phyloP scores from a whole-genome alignment of 2,329 filamentous ascomycete genomes.

The Venturiaceae sp. region DNA sequence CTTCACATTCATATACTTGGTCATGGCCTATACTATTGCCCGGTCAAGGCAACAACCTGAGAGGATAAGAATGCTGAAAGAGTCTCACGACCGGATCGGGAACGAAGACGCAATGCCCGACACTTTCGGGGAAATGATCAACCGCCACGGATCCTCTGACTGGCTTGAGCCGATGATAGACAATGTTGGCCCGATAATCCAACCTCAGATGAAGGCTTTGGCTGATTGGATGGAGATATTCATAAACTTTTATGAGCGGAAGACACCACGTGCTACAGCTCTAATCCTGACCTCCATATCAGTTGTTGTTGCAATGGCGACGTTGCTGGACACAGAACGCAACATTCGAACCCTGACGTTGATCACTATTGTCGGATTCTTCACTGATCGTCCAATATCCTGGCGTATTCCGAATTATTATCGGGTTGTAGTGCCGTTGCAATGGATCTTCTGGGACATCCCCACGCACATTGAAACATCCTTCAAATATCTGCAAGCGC shows the following conservation, averaged over 20 bases:
- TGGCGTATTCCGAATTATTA: background rate
- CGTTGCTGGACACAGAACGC: background rate
- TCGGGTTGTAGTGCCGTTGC: background rate
- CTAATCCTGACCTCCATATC: background rate
- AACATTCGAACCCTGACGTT: background rate
- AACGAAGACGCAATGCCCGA: background rate
- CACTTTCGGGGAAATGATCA: conserved; percentile 4
- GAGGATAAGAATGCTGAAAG: background rate
- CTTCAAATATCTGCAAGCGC: background rate
- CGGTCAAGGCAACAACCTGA: background rate
- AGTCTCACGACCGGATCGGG: background rate
- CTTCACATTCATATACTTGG: background rate
- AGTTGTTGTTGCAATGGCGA: background rate
- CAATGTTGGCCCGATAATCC: background rate
- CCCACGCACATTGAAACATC: background rate
- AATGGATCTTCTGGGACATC: conserved; percentile 3
- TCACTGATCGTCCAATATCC: background rate
- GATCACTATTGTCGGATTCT: background rate
- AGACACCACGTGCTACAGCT: background rate
- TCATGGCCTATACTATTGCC: background rate
- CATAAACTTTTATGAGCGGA: background rate
- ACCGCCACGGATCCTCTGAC: background rate
- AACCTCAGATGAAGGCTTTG: background rate
- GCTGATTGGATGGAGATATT: conserved; percentile 3
- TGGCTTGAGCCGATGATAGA: conserved; percentile 5